A percentile compares a stretch with the other conserved stretches of the same genome.
Evolutionary conservation across 345 rosid species (phyloP).

Genomic region (Hevea brasiliensis): DNA sequence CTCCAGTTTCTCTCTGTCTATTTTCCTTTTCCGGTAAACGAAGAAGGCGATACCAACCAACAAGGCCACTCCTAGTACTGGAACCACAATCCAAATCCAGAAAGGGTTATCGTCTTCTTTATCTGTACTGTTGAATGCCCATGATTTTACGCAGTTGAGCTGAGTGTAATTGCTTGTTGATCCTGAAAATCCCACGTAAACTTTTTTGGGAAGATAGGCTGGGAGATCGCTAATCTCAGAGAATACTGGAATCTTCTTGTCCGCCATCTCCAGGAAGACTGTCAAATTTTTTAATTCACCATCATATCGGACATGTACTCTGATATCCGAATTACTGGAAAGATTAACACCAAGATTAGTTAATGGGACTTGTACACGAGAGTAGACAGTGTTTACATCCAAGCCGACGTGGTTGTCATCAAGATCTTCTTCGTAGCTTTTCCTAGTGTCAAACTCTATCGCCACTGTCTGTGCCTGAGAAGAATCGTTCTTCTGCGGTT

Average conservation of each 20-base stretch:
- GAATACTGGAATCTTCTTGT: conserved; percentile 30
- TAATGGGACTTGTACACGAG: conserved; percentile 44
- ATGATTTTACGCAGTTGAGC: conserved; percentile 54
- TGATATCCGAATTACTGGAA: conserved; percentile 7
- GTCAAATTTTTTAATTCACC: conserved; percentile 47
- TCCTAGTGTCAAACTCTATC: conserved; percentile 67
- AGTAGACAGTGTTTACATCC: conserved; percentile 49
- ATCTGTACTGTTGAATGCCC: conserved; percentile 47
- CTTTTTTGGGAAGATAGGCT: conserved; percentile 42
- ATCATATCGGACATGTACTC: conserved; percentile 42
- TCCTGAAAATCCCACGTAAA: conserved; percentile 65
- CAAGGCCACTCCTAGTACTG: conserved; percentile 16
- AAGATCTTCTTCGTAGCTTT: conserved; percentile 48
- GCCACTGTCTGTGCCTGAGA: conserved; percentile 42
- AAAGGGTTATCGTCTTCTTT: conserved; percentile 15
- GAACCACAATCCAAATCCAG: conserved; percentile 38
- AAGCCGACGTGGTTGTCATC: conserved; percentile 70
- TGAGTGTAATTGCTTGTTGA: conserved; percentile 29
- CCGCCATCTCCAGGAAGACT: conserved; percentile 43
- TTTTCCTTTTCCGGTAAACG: conserved; percentile 36
- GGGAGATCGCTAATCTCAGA: conserved; percentile 51
- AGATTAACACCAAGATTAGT: conserved; percentile 31
- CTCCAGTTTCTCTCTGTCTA: conserved; percentile 22
- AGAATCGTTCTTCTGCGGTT: conserved; percentile 30
- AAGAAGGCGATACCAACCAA: conserved; percentile 9